Percentiles rank a stretch among this genome's conserved stretches.
Evolutionary conservation across 768 basidiomycete genomes (phyloP).

Genomic region (Russula vinacea): DNA sequence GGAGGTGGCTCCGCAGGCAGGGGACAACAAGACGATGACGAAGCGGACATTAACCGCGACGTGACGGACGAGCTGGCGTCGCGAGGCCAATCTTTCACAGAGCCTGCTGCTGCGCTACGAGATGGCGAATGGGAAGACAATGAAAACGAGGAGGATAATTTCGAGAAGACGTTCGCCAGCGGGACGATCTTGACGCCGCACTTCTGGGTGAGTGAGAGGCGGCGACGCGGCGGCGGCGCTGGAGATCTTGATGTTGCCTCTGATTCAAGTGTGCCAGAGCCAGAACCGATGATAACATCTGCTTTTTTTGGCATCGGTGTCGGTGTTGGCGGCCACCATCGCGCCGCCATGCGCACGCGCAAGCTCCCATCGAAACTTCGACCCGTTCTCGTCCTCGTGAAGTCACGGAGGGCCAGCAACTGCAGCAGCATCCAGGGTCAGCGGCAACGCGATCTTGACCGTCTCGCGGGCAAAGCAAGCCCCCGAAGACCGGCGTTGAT

Average conservation of each 20-base stretch:
- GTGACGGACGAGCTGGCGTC: background rate
- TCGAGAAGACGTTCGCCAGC: constrained; percentile 15
- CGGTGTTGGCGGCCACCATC: background rate
- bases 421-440: background rate
- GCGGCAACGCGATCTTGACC: background rate
- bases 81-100: background rate
- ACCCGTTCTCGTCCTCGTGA: background rate
- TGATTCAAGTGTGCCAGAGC: background rate
- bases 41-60: background rate
- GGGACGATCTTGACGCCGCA: constrained; percentile 11
- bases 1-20: constrained; percentile 18
- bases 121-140: background rate
- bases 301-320: background rate
- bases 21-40: background rate
- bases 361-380: background rate
- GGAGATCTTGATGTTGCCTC: background rate
- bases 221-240: constrained; percentile 3
- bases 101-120: background rate
- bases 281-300: background rate
- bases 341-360: too few relatives aligned
- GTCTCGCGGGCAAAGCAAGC: background rate
- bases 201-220: constrained; percentile 16
- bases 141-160: constrained; percentile 1
- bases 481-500: background rate
- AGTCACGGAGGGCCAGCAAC: background rate